Percentiles rank a stretch among this genome's conserved stretches.
phyloP scores from a whole-genome alignment of 305 asterid species.

The Fraxinus velutina region DNA sequence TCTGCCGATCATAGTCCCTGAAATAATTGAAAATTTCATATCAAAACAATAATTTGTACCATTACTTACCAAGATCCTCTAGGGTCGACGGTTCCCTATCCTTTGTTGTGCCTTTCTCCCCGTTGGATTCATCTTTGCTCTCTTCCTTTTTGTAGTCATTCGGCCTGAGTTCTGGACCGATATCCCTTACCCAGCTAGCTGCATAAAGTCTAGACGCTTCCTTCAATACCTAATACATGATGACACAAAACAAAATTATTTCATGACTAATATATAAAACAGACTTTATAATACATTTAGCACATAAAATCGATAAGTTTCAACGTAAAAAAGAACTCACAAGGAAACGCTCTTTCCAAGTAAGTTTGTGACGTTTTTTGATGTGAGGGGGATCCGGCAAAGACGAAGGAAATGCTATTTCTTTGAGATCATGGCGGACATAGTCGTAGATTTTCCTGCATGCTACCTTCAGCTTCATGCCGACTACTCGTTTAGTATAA shows the following conservation, averaged over 20 bases:
- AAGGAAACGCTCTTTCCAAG: slow-evolving; percentile 67
- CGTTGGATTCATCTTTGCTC: slow-evolving; percentile 25
- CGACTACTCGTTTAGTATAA: slow-evolving; percentile 9
- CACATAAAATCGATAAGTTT: background rate
- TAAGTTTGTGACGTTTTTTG: slow-evolving; percentile 50
- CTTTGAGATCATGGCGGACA: slow-evolving; percentile 80
- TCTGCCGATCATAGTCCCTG: background rate
- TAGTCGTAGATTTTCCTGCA: slow-evolving; percentile 62
- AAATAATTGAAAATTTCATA: background rate
- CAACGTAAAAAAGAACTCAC: slow-evolving; percentile 40
- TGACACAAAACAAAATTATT: background rate
- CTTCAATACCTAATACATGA: slow-evolving; percentile 59
- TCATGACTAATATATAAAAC: background rate
- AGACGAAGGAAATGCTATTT: slow-evolving; percentile 86
- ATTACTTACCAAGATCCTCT: slow-evolving; percentile 66
- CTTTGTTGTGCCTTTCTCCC: slow-evolving; percentile 21
- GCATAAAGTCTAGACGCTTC: slow-evolving; percentile 77
- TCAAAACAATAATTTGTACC: background rate
- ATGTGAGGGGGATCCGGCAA: slow-evolving; percentile 87
- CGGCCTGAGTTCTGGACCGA: slow-evolving; percentile 93
- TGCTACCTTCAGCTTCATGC: slow-evolving; percentile 66
- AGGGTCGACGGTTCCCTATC: slow-evolving; percentile 61
- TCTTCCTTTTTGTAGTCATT: slow-evolving; percentile 50
- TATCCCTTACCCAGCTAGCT: slow-evolving; percentile 93
- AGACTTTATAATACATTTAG: background rate